Conservation (phyloP, 1,139 yeast genomes). For the Protomyces macrosporus region DNA sequence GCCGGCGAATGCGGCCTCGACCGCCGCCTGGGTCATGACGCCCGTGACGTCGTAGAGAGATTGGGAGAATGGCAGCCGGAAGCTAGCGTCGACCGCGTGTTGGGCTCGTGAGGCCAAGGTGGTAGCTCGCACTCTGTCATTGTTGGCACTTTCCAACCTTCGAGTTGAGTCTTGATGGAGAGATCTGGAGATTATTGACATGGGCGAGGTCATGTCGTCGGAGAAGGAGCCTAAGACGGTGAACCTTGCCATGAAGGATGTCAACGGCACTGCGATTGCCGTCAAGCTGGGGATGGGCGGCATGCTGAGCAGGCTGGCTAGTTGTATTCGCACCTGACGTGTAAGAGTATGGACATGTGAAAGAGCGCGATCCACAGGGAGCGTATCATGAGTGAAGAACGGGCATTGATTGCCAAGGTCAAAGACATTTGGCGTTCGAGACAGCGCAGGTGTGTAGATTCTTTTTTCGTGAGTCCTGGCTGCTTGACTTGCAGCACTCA, state of each 20-base stretch:
- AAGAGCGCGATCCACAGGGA: slow-evolving; percentile 97
- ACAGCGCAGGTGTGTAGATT: not conserved
- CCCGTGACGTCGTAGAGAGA: too few species aligned
- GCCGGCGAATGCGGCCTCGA: too few species aligned
- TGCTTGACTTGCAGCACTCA: not conserved
- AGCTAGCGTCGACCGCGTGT: too few species aligned
- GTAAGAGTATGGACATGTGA: slow-evolving; percentile 92
- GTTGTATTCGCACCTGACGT: slow-evolving; percentile 76
- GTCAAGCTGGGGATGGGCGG: slow-evolving; percentile 91
- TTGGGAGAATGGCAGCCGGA: too few species aligned
- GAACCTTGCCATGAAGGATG: slow-evolving; percentile 82
- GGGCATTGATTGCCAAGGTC: slow-evolving; percentile 83
- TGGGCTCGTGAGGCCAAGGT: too few species aligned
- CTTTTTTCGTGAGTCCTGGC: not conserved
- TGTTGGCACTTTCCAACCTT: too few species aligned
- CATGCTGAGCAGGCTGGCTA: slow-evolving; percentile 92
- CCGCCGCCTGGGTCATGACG: too few species aligned
- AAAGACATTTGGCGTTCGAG: slow-evolving; percentile 70
- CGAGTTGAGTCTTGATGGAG: slow-evolving; percentile 86
- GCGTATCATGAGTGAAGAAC: slow-evolving; percentile 87
- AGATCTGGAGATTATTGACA: slow-evolving; percentile 51
- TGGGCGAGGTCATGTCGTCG: slow-evolving; percentile 43
- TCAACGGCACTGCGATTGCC: slow-evolving; percentile 96
- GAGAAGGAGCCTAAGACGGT: slow-evolving; percentile 90
- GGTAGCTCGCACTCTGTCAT: slow-evolving; percentile 42